phyloP scores from a whole-genome alignment of 805 yeast genomes.

The Ogataea angusta region DNA sequence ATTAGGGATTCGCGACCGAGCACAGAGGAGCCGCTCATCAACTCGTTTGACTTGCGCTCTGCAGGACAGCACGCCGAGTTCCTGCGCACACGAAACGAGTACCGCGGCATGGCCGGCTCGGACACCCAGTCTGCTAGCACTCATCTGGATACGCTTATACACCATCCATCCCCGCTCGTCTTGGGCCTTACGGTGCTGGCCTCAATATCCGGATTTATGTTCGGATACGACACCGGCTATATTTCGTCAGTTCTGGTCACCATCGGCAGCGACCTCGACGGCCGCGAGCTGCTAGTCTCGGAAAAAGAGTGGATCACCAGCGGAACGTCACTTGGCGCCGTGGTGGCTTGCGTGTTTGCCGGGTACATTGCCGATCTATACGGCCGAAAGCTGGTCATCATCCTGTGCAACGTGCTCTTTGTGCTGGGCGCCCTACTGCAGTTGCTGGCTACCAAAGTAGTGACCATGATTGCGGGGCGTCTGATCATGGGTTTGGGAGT shows the following conservation, averaged over 20 bases:
- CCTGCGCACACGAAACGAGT: constrained; percentile 3
- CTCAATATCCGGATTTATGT: constrained; percentile 57
- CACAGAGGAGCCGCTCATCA: neutral
- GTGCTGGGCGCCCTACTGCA: constrained; percentile 48
- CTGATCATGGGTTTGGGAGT: constrained; percentile 54
- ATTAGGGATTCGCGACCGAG: constrained; percentile 1
- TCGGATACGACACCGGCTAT: constrained; percentile 61
- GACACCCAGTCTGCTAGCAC: constrained; percentile 14
- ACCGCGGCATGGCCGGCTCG: constrained; percentile 37
- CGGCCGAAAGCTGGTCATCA: constrained; percentile 45
- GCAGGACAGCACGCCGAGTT: constrained; percentile 1
- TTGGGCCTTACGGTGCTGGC: constrained; percentile 45
- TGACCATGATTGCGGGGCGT: constrained; percentile 52
- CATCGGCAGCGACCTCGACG: constrained; percentile 45
- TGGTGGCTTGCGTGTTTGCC: constrained; percentile 46
- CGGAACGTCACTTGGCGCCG: constrained; percentile 55
- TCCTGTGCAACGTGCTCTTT: constrained; percentile 46
- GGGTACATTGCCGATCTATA: constrained; percentile 47
- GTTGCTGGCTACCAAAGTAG: constrained; percentile 40
- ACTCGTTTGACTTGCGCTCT: constrained; percentile 1
- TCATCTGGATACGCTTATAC: constrained; percentile 13
- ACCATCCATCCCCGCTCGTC: constrained; percentile 40
- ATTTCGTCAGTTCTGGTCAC: constrained; percentile 54
- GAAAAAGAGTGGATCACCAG: constrained; percentile 53
- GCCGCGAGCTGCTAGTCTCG: constrained; percentile 37